Conservation (phyloP, 305 asterid genomes). For the Fraxinus platypoda region DNA sequence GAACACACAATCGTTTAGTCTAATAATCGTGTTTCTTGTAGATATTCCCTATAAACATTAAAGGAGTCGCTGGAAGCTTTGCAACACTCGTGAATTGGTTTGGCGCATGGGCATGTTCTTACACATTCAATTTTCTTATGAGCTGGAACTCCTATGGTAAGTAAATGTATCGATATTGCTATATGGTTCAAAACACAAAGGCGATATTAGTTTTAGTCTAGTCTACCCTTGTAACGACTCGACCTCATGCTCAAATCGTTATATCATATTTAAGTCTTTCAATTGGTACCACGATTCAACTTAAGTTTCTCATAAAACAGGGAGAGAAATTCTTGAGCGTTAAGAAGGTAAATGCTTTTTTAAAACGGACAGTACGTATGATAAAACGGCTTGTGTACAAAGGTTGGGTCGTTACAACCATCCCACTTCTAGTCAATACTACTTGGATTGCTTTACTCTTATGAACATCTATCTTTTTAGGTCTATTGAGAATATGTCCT, state of each 20-base stretch:
- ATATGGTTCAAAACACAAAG: neutral
- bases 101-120: neutral
- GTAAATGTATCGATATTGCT: neutral
- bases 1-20: neutral
- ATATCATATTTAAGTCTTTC: neutral
- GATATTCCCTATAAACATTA: constrained; percentile 93
- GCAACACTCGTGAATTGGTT: constrained; percentile 49
- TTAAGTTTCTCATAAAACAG: neutral
- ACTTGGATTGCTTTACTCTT: neutral
- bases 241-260: neutral
- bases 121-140: neutral
- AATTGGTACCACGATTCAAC: neutral
- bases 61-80: constrained; percentile 91
- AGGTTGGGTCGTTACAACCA: neutral
- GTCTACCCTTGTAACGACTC: neutral
- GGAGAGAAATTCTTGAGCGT: neutral
- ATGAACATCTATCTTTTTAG: neutral
- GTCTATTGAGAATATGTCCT: neutral
- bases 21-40: constrained; percentile 25
- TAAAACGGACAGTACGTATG: neutral
- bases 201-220: neutral
- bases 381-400: neutral
- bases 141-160: constrained; percentile 54
- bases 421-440: neutral
- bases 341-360: neutral